Evolutionary conservation across 1,139 yeast species (phyloP).

Genomic region (Groenewaldozyma sp.): DNA sequence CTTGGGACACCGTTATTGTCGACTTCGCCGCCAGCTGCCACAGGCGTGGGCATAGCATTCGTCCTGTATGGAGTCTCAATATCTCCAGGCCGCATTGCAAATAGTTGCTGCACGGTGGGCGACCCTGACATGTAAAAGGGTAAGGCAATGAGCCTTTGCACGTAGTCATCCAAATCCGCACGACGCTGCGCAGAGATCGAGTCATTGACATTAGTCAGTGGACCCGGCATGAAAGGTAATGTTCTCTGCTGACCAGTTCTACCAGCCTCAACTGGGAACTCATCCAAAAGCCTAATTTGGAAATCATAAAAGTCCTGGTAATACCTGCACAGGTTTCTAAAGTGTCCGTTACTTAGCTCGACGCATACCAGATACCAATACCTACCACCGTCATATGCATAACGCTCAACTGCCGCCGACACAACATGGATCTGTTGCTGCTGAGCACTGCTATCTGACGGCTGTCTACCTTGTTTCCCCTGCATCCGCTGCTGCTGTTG

Average conservation of each 20-base stretch:
- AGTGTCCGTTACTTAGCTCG: constrained; percentile 56
- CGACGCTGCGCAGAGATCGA: constrained; percentile 77
- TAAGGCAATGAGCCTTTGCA: constrained; percentile 61
- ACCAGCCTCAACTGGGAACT: constrained; percentile 91
- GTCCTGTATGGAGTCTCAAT: constrained; percentile 34
- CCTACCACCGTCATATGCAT: constrained; percentile 74
- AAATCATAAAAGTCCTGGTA: constrained; percentile 95
- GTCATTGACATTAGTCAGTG: constrained; percentile 85
- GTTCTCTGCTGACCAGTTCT: constrained; percentile 64
- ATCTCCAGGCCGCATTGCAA: constrained; percentile 63
- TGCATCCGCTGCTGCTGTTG: constrained; percentile 9
- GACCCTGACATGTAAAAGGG: constrained; percentile 67
- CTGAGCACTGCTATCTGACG: constrained; percentile 1
- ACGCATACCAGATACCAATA: constrained; percentile 82
- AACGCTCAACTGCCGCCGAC: constrained; percentile 74
- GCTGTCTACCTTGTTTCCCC: constrained; percentile 1
- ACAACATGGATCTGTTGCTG: constrained; percentile 19
- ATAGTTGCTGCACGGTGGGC: constrained; percentile 59
- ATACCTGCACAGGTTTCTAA: constrained; percentile 70
- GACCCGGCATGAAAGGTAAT: constrained; percentile 94
- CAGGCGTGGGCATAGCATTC: constrained; percentile 36
- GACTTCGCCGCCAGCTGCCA: constrained; percentile 4
- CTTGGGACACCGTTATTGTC: neutral
- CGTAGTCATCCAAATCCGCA: constrained; percentile 75
- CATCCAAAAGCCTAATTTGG: constrained; percentile 74